Percentiles rank a stretch among this genome's conserved stretches.
phyloP scores from a whole-genome alignment of 192 early-diverging fungal genomes.

The Podila epicladia region DNA sequence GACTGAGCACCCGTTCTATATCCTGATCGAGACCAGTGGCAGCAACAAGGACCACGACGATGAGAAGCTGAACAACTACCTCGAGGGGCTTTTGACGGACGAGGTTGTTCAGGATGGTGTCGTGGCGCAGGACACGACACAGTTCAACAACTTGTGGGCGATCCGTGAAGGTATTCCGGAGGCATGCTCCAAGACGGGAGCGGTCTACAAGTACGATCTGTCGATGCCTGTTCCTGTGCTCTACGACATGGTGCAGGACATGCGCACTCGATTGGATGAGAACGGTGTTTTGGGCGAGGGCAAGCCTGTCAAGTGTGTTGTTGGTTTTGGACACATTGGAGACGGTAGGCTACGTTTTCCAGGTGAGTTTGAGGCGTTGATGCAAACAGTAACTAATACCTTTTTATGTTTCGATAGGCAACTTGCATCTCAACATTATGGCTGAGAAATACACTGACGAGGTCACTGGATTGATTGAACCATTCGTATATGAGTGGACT shows the following conservation, averaged over 20 bases:
- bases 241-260: constrained; percentile 86
- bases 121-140: constrained; percentile 89
- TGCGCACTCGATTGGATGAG: constrained; percentile 71
- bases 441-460: constrained; percentile 71
- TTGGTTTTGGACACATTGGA: constrained; percentile 97
- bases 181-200: constrained; percentile 86
- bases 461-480: constrained; percentile 83
- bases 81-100: constrained; percentile 83
- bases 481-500: constrained; percentile 91
- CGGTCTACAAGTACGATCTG: constrained; percentile 97
- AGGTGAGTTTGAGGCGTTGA: not conserved
- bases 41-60: constrained; percentile 96
- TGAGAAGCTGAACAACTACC: constrained; percentile 82
- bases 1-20: constrained; percentile 86
- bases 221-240: constrained; percentile 91
- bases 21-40: constrained; percentile 94
- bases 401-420: constrained; percentile 56
- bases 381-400: not conserved
- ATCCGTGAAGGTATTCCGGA: constrained; percentile 97
- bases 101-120: constrained; percentile 89
- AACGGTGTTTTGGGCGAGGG: constrained; percentile 70
- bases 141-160: constrained; percentile 85
- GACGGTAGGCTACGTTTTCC: constrained; percentile 70
- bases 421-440: constrained; percentile 92
- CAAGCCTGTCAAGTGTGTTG: constrained; percentile 75